Evolutionary conservation across 2,329 filamentous ascomycete genomes (phyloP).

Genomic region (Hawksworthiomyces lignivorus): DNA sequence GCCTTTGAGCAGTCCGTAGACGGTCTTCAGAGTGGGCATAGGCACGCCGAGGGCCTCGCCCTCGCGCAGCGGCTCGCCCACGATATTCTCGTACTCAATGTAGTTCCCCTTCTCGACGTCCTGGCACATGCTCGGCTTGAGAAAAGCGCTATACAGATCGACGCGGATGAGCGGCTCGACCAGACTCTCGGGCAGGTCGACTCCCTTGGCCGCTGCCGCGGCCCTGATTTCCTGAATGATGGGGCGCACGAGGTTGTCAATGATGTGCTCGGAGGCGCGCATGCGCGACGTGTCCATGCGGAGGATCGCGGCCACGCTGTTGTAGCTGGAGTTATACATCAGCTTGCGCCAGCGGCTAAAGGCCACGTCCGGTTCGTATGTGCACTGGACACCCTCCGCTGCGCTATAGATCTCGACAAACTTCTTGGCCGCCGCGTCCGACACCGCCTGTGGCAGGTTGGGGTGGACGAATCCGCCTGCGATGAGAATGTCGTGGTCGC

Average conservation of each 20-base stretch:
- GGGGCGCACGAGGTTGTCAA: slow-evolving; percentile 33
- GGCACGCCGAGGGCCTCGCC: slow-evolving; percentile 38
- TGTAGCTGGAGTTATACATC: slow-evolving; percentile 12
- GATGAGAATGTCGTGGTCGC: background rate
- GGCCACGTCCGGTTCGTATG: slow-evolving; percentile 37
- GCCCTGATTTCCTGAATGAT: slow-evolving; percentile 45
- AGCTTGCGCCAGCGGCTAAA: slow-evolving; percentile 12
- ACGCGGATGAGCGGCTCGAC: slow-evolving; percentile 37
- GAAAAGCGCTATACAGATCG: slow-evolving; percentile 41
- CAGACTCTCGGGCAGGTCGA: slow-evolving; percentile 33
- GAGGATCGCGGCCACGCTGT: slow-evolving; percentile 7
- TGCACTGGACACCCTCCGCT: slow-evolving; percentile 65
- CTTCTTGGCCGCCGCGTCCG: background rate
- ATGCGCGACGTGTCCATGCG: slow-evolving; percentile 11
- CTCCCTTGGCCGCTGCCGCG: slow-evolving; percentile 34
- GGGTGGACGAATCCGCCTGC: background rate
- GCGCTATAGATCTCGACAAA: slow-evolving; percentile 53
- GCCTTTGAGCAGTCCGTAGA: slow-evolving; percentile 40
- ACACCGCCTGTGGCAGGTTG: background rate
- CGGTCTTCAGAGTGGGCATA: slow-evolving; percentile 39
- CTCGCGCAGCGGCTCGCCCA: slow-evolving; percentile 49
- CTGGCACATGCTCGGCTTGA: slow-evolving; percentile 46
- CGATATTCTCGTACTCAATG: slow-evolving; percentile 48
- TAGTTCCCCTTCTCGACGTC: slow-evolving; percentile 46
- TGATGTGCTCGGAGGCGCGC: slow-evolving; percentile 2